phyloP scores from a whole-genome alignment of 768 basidiomycete genomes.

The Termitomyces sp. region DNA sequence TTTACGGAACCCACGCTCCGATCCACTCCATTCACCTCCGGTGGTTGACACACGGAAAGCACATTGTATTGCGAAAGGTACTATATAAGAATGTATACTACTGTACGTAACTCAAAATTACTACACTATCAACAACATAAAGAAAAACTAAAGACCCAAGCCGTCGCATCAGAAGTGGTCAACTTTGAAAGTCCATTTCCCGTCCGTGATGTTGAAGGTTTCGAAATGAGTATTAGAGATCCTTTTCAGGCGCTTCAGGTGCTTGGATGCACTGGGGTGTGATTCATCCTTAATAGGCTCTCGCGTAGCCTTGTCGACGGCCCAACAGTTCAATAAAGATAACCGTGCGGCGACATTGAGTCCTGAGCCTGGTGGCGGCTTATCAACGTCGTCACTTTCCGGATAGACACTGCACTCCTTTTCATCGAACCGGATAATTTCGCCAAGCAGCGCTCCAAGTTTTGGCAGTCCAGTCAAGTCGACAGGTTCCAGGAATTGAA shows the following conservation, averaged over 20 bases:
- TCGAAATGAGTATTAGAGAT: conserved; percentile 87
- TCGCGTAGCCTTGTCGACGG: conserved; percentile 85
- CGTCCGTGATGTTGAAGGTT: conserved; percentile 70
- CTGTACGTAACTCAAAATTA: conserved; percentile 10
- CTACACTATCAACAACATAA: conserved; percentile 4
- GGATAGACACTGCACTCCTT: conserved; percentile 94
- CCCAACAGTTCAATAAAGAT: conserved; percentile 76
- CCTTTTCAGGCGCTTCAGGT: conserved; percentile 73
- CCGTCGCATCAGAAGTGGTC: conserved; percentile 69
- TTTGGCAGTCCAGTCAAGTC: conserved; percentile 83
- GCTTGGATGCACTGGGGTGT: conserved; percentile 62
- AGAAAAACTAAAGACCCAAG: not conserved
- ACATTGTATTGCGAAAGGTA: conserved; percentile 5
- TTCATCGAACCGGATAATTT: conserved; percentile 81
- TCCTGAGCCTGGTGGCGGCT: conserved; percentile 78
- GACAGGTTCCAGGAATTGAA: conserved; percentile 73
- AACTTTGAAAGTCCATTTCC: conserved; percentile 92
- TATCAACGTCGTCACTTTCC: conserved; percentile 78
- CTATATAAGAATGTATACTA: conserved; percentile 8
- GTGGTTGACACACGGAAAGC: not conserved
- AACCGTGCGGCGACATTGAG: conserved; percentile 85
- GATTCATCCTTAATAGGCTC: conserved; percentile 82
- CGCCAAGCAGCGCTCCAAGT: conserved; percentile 79
- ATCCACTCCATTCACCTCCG: not conserved
- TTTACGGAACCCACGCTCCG: conserved; percentile 8